Base-by-base conservation (phyloP, 306 rosid genomes). In the Cucumis melo region DNA sequence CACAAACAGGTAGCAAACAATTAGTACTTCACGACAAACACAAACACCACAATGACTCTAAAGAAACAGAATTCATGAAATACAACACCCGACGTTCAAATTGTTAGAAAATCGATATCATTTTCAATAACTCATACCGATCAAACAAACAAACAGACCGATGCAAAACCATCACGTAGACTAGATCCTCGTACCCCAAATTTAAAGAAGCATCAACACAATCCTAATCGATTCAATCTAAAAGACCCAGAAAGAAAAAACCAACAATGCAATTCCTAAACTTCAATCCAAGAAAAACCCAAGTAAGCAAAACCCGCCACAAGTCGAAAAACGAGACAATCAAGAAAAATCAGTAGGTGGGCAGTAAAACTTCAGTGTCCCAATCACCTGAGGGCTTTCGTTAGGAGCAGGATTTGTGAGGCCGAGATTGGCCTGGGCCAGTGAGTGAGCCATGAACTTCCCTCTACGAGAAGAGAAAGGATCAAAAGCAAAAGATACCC, bases 361-460 rank as follows among this genome's bases (percentile, higher is more conserved):
- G 63, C 8, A 34, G 59, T 39, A 21, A 23, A 21, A 17, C 1
- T 42, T n/a, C 24, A 21, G 0, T 42, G 41, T 16, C 36, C 12
- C 9, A 10, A 9, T 7, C 19, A 94, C 99, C 96, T 95, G 85
- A 11, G 91, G 86, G 53, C 81, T 19, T 53, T 95, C 91, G 60
- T 74, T 55, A 57, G 16, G 74, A 44, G 88, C 48, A 34, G 99
- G 96, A 55, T 83, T 81, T 42, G 99, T 95, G 75, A 95, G 99
- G 81, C 99, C 99, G 20, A 95, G 99, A 76, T 86, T 89, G 89
- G 89, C 91, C 62, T 39, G 83, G 39, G 98, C 86, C 41, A 84
- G 84, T 53, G 95, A 64, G 83, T 90, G 96, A 82, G 93, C 86
- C 99, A 90, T 95, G 87, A 80, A 86, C 76, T 79, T 87, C 48